Base-by-base conservation (phyloP, 495 filamentous ascomycete species). In the Podospora fimiseda region DNA sequence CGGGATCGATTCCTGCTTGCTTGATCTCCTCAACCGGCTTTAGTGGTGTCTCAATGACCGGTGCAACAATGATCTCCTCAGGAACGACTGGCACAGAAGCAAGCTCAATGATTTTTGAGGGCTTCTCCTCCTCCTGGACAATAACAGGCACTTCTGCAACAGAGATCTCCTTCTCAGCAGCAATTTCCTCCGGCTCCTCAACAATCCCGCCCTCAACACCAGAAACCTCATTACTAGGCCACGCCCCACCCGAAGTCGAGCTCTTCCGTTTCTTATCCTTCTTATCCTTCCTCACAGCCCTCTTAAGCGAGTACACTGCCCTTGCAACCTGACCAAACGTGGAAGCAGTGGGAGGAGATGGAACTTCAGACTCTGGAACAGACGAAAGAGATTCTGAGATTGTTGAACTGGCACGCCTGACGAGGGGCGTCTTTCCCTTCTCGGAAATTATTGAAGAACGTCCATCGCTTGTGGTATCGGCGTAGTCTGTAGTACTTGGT, bases 141-240 rank as follows among this genome's bases (percentile, higher is more conserved):
- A 23, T 19, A 11, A 1, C 40, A 23, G 43, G 8, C 43, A 15
- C 50, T 18, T 46, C 52, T n/a, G 30, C 20, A 14, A 20, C 24
- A 18, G 21, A 18, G 13, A 40, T 1, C 27, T 48, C 21, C 19
- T 37, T 3, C 7, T 55, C 48, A 22, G 48, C 37, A 37, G 37
- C 41, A 14, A 33, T 52, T 43, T 62, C 55, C 24, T 53, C 51
- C 41, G 9, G 39, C 14, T 42, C 39, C 20, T 42, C 14, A 40
- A 40, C 15, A 42, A 42, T 19, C 8, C 9, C 20, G 2, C 20
- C 39, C n/a, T 3, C 11, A 18, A 16, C 39, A 18, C 4, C 41
- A 43, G 13, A 15, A 5, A 18, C 41, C 20, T 43, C 41, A 42
- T 19, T 42, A 16, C 39, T 42, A 42, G 39, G 39, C 39, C 39